These are phyloP conservation scores for Kwoniella mangroviensis DNA, from an alignment of 768 basidiomycete genomes.

Conservation along the genomic window DNA sequence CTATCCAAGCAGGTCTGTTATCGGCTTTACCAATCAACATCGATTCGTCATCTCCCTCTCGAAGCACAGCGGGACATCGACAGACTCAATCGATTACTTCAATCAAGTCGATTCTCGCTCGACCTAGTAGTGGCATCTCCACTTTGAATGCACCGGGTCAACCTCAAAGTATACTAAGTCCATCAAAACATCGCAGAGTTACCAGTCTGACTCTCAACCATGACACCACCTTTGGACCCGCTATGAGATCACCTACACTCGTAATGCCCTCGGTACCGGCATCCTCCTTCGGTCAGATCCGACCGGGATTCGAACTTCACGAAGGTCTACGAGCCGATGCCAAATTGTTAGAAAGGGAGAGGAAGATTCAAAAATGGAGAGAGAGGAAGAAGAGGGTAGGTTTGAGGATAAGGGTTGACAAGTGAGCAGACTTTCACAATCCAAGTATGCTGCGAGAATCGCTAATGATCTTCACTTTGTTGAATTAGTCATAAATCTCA, in stretches of 20 bases:
- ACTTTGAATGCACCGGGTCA: background rate
- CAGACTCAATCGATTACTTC: background rate
- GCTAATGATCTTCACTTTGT: no score
- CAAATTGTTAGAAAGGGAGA: background rate
- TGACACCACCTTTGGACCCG: background rate
- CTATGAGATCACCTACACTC: background rate
- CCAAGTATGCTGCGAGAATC: background rate
- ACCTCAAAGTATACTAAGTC: background rate
- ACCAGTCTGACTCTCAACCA: no score
- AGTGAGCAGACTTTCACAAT: constrained; percentile 8
- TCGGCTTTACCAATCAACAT: constrained; percentile 22
- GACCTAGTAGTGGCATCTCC: background rate
- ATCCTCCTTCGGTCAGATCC: background rate
- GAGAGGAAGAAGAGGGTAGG: constrained; percentile 31
- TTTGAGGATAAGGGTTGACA: constrained; percentile 31
- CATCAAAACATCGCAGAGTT: background rate
- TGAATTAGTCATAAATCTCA: background rate
- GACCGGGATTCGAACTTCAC: constrained; percentile 16
- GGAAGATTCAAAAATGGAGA: constrained; percentile 21
- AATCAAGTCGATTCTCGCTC: background rate
- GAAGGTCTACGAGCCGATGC: constrained; percentile 4
- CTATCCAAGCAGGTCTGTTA: constrained; percentile 36
- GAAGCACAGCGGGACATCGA: background rate
- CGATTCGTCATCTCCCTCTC: background rate
- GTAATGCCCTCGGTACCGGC: background rate